A percentile compares a stretch with the other conserved stretches of the same genome.
Evolutionary conservation across 106 monocot species (phyloP).

Genomic region (Amphibolis antarctica): DNA sequence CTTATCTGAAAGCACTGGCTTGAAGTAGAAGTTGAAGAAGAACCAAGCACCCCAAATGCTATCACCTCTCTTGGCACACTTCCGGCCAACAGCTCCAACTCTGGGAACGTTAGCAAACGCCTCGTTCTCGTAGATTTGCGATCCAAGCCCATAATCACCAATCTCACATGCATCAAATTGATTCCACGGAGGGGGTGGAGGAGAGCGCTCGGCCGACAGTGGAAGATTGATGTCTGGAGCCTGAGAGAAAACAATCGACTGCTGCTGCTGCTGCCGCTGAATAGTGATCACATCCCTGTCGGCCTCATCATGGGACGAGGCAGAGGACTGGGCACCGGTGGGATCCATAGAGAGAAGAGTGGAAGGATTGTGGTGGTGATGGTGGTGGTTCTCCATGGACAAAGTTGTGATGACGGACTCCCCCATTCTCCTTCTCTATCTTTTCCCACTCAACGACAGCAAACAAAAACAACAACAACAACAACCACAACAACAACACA

Average conservation of each 20-base stretch:
- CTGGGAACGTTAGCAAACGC: slow-evolving; percentile 21
- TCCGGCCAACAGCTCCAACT: slow-evolving; percentile 14
- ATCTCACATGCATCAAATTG: slow-evolving; percentile 29
- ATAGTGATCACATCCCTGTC: slow-evolving; percentile 22
- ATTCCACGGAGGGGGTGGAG: slow-evolving; percentile 24
- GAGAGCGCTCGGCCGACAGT: slow-evolving; percentile 32
- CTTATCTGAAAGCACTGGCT: slow-evolving; percentile 47
- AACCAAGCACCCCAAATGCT: slow-evolving; percentile 82
- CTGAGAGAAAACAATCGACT: slow-evolving; percentile 20
- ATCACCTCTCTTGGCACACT: slow-evolving; percentile 53
- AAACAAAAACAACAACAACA: too few species aligned
- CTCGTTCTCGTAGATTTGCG: slow-evolving; percentile 41
- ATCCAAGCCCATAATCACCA: slow-evolving; percentile 43
- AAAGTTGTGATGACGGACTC: slow-evolving; percentile 56
- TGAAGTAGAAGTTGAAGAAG: slow-evolving; percentile 77
- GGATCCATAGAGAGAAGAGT: slow-evolving; percentile 72
- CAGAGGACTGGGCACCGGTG: slow-evolving; percentile 3
- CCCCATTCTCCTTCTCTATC: slow-evolving; percentile 26
- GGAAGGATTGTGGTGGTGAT: slow-evolving; percentile 15
- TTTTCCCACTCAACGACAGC: too few species aligned
- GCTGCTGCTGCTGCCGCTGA: slow-evolving; percentile 12
- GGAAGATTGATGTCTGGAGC: slow-evolving; percentile 69
- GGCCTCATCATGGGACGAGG: slow-evolving; percentile 19
- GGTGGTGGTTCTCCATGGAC: slow-evolving; percentile 51
- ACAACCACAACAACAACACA: too few species aligned